A percentile compares a stretch with the other conserved stretches of the same genome.
Conservation (phyloP, 495 filamentous ascomycete genomes). For the Annulohypoxylon bovei region DNA sequence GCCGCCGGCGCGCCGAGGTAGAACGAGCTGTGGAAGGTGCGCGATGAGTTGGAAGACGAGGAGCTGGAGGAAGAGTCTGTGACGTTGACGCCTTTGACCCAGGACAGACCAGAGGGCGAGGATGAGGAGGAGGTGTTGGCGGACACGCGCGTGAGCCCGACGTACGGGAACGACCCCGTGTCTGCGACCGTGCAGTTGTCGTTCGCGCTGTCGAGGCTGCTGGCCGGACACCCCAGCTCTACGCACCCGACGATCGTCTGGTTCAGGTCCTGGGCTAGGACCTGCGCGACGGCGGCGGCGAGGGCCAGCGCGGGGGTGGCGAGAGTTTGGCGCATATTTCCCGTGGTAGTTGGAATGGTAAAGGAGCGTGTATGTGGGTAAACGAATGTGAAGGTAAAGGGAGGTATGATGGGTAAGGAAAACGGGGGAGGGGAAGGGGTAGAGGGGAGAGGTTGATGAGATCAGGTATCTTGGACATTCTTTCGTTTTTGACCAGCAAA, state of each 20-base stretch:
- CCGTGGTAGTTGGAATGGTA: neutral
- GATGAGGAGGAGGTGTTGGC: neutral
- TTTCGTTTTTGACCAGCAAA: neutral
- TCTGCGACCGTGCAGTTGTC: slow-evolving; percentile 41
- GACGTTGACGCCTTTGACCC: slow-evolving; percentile 37
- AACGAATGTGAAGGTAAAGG: neutral
- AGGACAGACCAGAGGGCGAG: slow-evolving; percentile 34
- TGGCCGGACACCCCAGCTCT: slow-evolving; percentile 34
- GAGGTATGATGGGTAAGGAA: neutral
- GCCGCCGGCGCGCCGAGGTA: slow-evolving; percentile 35
- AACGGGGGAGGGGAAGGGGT: neutral
- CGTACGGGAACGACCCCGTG: slow-evolving; percentile 25
- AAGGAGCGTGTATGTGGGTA: neutral
- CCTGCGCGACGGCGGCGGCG: neutral
- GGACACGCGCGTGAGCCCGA: slow-evolving; percentile 36
- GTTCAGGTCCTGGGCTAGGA: slow-evolving; percentile 34
- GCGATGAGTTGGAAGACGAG: neutral
- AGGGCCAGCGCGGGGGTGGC: slow-evolving; percentile 7
- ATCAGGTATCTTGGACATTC: neutral
- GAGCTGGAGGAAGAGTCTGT: neutral
- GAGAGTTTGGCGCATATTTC: slow-evolving; percentile 2
- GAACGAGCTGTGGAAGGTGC: slow-evolving; percentile 28
- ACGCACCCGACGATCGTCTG: slow-evolving; percentile 41
- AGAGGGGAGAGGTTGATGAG: neutral
- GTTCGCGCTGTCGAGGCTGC: neutral